Base-by-base conservation (phyloP, 495 filamentous ascomycete genomes). In the Trichoderma virens region DNA sequence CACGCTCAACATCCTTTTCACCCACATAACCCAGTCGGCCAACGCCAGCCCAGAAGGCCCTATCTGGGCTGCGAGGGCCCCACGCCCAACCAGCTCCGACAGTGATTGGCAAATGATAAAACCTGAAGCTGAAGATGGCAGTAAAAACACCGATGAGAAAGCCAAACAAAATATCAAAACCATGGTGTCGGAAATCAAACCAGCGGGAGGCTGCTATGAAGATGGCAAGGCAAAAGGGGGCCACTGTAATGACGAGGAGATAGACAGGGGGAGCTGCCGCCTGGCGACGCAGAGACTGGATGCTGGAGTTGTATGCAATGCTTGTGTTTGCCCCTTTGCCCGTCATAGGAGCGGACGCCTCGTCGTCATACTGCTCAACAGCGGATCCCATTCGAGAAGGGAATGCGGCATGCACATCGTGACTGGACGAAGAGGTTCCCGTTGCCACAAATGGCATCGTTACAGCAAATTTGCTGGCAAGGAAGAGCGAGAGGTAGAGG, bases 151-250 rank as follows among this genome's bases (percentile, higher is more conserved):
- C 90, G 56, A 93, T 84, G 2, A 89, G 69, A 25, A 82, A 87
- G 7, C 91, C 91, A 30, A 88, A 90, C 27, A 96, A 79, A 51
- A 95, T 92, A 65, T 96, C 92, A 74, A 96, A 95, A 14, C 88
- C 90, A 75, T 95, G 91, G 68, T 96, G 92, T 9, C 91, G 82
- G 70, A 89, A 91, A 70, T 96, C 92, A 80, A 91, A 86, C 74
- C 81, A 86, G 23, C 85, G 79, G n/a, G 82, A 85, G 51, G 81
- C 78, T 27, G 83, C 72, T 59, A 87, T 78, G 66, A 82, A 85
- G 61, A 82, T 71, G 59, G 84, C 78, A 13, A 76, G 76, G 65
- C 84, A 80, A 69, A 80, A 79, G 20, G 85, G 85, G 27, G 90
- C 73, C 65, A 91, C 78, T 64, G 90, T 83, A 35, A 93, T 66